Conservation (phyloP, 495 filamentous ascomycete species). For the Trichoderma asperelloides region DNA sequence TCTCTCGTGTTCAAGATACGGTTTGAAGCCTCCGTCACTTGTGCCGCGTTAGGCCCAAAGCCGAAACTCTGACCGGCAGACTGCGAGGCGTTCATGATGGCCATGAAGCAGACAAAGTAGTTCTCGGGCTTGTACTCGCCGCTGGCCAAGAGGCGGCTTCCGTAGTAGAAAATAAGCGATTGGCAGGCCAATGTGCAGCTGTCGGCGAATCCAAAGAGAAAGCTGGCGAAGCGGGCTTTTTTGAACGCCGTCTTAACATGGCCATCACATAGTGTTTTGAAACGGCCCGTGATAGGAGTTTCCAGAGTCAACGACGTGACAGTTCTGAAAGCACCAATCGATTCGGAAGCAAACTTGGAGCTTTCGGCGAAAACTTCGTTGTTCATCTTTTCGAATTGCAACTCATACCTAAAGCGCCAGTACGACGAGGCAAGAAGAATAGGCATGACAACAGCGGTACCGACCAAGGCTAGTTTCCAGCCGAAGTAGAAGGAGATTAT, state of each 20-base stretch:
- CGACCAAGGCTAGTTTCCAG: conserved; percentile 49
- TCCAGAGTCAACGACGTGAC: conserved; percentile 49
- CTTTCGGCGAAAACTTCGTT: conserved; percentile 47
- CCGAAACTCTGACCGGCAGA: conserved; percentile 35
- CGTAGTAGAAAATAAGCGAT: conserved; percentile 44
- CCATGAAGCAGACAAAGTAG: conserved; percentile 40
- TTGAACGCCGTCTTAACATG: conserved; percentile 33
- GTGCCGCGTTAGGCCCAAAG: conserved; percentile 42
- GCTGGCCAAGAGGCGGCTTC: conserved; percentile 29
- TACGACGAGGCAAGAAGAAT: conserved; percentile 40
- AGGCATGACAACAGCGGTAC: conserved; percentile 40
- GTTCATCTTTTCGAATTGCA: conserved; percentile 48
- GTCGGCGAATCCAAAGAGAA: conserved; percentile 38
- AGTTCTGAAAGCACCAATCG: conserved; percentile 50
- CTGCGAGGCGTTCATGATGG: conserved; percentile 39
- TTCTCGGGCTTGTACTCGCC: conserved; percentile 28
- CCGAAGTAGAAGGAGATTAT: conserved; percentile 46
- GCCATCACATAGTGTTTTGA: conserved; percentile 27
- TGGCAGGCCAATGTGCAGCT: conserved; percentile 33
- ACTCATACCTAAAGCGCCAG: conserved; percentile 44
- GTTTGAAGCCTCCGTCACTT: conserved; percentile 35
- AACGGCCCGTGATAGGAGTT: conserved; percentile 40
- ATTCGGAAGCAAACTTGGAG: conserved; percentile 52
- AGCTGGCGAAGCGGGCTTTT: conserved; percentile 34
- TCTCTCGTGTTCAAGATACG: conserved; percentile 37